Evolutionary conservation across 2,329 filamentous ascomycete genomes (phyloP), one percentile per base, ranked within the genome.

Genomic region (Huntiella bhutanensis): DNA sequence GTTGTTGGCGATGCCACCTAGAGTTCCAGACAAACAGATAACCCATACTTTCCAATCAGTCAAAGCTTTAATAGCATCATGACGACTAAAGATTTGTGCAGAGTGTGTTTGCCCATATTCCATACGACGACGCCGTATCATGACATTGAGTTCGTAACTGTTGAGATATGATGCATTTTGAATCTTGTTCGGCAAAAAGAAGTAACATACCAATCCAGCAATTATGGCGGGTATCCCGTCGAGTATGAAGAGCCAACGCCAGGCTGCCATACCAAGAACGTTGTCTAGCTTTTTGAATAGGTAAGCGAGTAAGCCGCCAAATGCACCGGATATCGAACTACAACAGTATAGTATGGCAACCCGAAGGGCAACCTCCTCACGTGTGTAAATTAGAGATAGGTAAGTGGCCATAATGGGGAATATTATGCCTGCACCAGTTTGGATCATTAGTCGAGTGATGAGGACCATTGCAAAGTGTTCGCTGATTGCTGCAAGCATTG

Each of bases 41-140:
- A 36, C 10, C 45, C 39, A 47, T 3, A 47, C 16, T 16, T 47
- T 42, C 45, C 32, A 47, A 32, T 47, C 33, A 10, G 15, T 10
- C 10, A 36, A n/a, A 2, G 39, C 45, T 11, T 33, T 5, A 2
- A 16, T 22, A 10, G 32, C 45, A 47, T 47, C 38, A 4, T 2
- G 6, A 15, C n/a, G 10, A 28, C 10, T 16, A n/a, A 15, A 28
- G 10, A 15, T 11, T 32, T 47, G 38, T 3, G 33, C 45, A 5
- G 16, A 33, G 19, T 10, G 33, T 10, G 38, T 47, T 12, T 47
- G 45, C 13, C 22, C 33, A 34, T 47, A 47, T 7, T 47, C 39
- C 16, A 47, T 47, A 17, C 42, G 32, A n/a, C 42, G 12, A 3
- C 33, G 32, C 33, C 36, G 34, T 34, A 36, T 37, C 33, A 44